These are phyloP conservation scores for Metschnikowia gelsemii DNA, from an alignment of 805 yeast genomes.

Conservation along the genomic window DNA sequence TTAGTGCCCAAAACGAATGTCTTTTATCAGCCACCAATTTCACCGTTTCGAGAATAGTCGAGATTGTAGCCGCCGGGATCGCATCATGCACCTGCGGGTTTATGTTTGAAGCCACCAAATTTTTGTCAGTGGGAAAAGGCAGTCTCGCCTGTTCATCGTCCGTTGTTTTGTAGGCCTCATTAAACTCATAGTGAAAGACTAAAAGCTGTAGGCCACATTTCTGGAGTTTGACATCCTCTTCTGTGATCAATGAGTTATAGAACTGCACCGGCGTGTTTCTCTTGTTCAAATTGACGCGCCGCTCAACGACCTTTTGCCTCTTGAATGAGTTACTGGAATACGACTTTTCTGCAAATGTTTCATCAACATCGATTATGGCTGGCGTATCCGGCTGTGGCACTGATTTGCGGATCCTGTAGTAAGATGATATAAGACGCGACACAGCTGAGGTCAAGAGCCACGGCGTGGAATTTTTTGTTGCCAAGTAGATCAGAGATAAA, in stretches of 20 bases:
- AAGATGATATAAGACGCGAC: conserved; percentile 30
- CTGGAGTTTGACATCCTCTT: conserved; percentile 17
- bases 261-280: conserved; percentile 24
- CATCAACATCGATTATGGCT: background rate
- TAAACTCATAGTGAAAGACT: conserved; percentile 22
- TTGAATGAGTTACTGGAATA: conserved; percentile 15
- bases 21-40: conserved; percentile 8
- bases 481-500: conserved; percentile 24
- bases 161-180: too few relatives aligned
- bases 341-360: background rate
- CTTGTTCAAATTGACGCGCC: background rate
- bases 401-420: conserved; percentile 26
- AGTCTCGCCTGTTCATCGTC: too few relatives aligned
- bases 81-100: background rate
- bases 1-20: conserved; percentile 27
- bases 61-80: background rate
- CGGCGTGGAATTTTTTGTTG: conserved; percentile 21
- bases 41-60: conserved; percentile 1
- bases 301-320: conserved; percentile 25
- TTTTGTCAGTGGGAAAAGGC: background rate
- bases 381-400: background rate
- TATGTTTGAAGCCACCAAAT: conserved; percentile 1
- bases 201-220: conserved; percentile 30
- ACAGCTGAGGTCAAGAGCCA: conserved; percentile 47
- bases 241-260: conserved; percentile 25